These are phyloP conservation scores for Fremontodendron californicum DNA, from an alignment of 345 rosid species.

Conservation along the genomic window DNA sequence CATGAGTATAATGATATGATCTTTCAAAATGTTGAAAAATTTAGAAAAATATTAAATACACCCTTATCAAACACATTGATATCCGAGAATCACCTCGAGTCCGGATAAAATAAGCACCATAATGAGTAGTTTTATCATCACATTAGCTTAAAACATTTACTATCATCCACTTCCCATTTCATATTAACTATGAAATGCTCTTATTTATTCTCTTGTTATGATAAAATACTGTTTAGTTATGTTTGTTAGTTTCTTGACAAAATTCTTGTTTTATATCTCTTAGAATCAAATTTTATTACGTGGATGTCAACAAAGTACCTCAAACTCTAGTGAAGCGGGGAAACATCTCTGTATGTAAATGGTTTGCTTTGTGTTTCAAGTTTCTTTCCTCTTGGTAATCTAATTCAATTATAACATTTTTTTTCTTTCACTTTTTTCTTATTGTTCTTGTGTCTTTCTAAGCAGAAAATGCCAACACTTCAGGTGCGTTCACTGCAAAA, in stretches of 20 bases:
- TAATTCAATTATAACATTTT: not conserved
- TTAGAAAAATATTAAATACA: too few relatives aligned
- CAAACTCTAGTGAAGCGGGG: slow-evolving; percentile 80
- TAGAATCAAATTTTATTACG: slow-evolving; percentile 69
- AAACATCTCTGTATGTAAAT: slow-evolving; percentile 59
- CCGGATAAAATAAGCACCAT: too few relatives aligned
- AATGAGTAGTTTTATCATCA: not conserved
- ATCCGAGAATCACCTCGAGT: too few relatives aligned
- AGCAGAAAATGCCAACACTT: slow-evolving; percentile 93
- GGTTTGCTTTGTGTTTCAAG: not conserved
- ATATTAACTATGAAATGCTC: not conserved
- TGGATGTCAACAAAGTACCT: slow-evolving; percentile 87
- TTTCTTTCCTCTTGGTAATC: not conserved
- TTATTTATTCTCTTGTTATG: not conserved
- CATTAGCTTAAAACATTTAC: not conserved
- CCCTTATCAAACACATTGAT: too few relatives aligned
- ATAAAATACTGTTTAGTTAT: not conserved
- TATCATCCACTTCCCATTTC: not conserved
- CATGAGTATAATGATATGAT: too few relatives aligned
- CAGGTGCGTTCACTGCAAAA: slow-evolving; percentile 44
- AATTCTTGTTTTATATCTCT: not conserved
- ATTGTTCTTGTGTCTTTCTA: not conserved
- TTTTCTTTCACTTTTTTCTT: not conserved
- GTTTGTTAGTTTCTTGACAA: not conserved
- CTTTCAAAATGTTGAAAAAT: too few relatives aligned